A percentile compares a stretch with the other conserved stretches of the same genome.
Conservation (phyloP, 208 protist species). For the Trichomonas tenax region DNA sequence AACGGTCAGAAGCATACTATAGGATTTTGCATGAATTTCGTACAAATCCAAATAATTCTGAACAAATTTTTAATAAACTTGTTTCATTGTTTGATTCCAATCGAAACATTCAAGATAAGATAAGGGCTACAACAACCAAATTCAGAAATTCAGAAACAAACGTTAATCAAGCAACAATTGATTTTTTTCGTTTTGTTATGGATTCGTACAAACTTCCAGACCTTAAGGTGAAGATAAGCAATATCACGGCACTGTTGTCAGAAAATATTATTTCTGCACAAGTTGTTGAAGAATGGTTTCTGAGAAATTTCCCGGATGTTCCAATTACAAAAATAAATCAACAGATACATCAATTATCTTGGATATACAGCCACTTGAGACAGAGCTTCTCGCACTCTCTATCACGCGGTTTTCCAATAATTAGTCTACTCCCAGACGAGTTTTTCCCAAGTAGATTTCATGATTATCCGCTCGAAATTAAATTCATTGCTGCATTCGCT, state of each 20-base stretch:
- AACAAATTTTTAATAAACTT: background rate
- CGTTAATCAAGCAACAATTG: background rate
- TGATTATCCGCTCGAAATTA: background rate
- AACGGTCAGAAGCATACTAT: background rate
- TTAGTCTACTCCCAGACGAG: background rate
- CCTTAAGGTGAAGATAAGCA: background rate
- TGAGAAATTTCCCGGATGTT: background rate
- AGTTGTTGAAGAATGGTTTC: background rate
- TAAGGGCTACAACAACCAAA: background rate
- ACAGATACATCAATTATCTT: background rate
- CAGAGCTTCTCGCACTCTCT: background rate
- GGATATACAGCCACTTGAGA: background rate
- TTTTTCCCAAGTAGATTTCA: background rate
- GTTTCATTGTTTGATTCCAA: background rate
- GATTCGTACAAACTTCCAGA: background rate
- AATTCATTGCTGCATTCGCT: background rate
- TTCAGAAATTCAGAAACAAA: background rate
- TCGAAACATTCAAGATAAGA: background rate
- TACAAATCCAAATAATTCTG: background rate
- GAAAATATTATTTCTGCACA: background rate
- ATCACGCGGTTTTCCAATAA: background rate
- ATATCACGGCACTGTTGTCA: background rate
- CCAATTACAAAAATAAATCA: background rate
- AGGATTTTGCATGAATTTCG: background rate
- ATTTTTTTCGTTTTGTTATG: background rate